Conservation (phyloP, 768 basidiomycete genomes). For the Solioccasus polychromus region DNA sequence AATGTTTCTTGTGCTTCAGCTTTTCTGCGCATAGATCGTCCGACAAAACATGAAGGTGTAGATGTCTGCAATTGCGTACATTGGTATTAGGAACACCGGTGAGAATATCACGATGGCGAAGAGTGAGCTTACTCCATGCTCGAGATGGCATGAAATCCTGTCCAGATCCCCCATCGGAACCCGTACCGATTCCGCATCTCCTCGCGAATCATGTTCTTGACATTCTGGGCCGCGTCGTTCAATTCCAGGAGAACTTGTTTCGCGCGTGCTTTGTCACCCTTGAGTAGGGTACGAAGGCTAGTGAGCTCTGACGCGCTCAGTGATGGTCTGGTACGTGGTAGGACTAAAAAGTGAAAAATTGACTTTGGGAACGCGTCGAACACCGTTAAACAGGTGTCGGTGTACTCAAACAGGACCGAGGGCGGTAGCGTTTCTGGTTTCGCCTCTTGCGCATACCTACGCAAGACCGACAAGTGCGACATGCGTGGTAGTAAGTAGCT, state of each 20-base stretch:
- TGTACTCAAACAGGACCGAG: constrained; percentile 58
- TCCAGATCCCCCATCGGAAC: constrained; percentile 74
- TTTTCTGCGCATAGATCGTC: constrained; percentile 65
- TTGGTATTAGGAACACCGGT: neutral
- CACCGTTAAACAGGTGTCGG: constrained; percentile 55
- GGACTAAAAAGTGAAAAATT: constrained; percentile 82
- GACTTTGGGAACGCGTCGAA: constrained; percentile 81
- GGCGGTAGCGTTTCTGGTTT: constrained; percentile 53
- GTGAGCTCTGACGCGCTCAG: constrained; percentile 40
- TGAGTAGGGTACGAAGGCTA: constrained; percentile 55
- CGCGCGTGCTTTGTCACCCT: constrained; percentile 50
- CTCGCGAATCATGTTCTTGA: constrained; percentile 61
- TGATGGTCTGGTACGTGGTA: constrained; percentile 54
- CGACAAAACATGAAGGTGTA: constrained; percentile 86
- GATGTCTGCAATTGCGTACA: constrained; percentile 49
- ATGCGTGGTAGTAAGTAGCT: constrained; percentile 7
- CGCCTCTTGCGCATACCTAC: constrained; percentile 52
- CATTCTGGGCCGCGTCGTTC: constrained; percentile 50
- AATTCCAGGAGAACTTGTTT: constrained; percentile 52
- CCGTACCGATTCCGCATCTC: constrained; percentile 79
- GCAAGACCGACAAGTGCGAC: constrained; percentile 53
- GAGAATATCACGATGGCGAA: too few species aligned
- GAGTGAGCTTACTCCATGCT: constrained; percentile 72
- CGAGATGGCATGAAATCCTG: constrained; percentile 81
- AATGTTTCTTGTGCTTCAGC: constrained; percentile 87